Base-by-base conservation (phyloP, 257 asterid genomes). In the Dorcoceras hygrometricum region DNA sequence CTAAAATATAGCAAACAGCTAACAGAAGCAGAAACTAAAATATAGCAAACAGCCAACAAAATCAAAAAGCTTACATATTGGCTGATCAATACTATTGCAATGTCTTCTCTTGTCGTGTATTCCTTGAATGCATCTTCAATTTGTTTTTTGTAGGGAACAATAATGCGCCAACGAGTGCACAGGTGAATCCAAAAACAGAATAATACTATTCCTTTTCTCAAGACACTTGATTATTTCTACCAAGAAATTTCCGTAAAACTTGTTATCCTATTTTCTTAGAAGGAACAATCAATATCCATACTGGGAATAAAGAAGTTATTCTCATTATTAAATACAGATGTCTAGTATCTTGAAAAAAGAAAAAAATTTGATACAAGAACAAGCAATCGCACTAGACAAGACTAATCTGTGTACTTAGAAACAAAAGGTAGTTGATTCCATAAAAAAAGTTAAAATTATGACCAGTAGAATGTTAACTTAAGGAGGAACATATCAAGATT, bases 61-160 rank as follows among this genome's bases (percentile, higher is more conserved):
- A n/a, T n/a, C n/a, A 18, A 24, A 64, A 60, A 68, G 66, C 96
- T 85, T 80, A 90, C 97, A 59, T 70, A 90, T 90, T 94, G 97
- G 76, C 99, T 94, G 80, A 94, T 88, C 20, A 94, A 73, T 72
- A 94, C 92, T 11, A 94, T 83, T 23, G 95, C 99, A 66, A 90
- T 63, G 72, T 88, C 99, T 34, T 90, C 96, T 75, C 99, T 86
- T 19, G 94, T 6, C 8, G 96, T 90, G 80, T 90, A 93, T 50
- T 93, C 97, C 67, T 88, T 93, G 83, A 93, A 88, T 18, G 96
- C 84, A 19, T 93, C 97, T 75, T 90, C 99, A 74, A 93, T 86
- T 80, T 93, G 95, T 75, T 90, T 93, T 71, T 78, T 72, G 25
- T 19, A 61, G 22, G 7, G 59, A 73, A 26, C 59, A 8, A 23